These are phyloP conservation scores for Effrenium voratum DNA, from an alignment of 73 alveolate species.

Conservation along the genomic window DNA sequence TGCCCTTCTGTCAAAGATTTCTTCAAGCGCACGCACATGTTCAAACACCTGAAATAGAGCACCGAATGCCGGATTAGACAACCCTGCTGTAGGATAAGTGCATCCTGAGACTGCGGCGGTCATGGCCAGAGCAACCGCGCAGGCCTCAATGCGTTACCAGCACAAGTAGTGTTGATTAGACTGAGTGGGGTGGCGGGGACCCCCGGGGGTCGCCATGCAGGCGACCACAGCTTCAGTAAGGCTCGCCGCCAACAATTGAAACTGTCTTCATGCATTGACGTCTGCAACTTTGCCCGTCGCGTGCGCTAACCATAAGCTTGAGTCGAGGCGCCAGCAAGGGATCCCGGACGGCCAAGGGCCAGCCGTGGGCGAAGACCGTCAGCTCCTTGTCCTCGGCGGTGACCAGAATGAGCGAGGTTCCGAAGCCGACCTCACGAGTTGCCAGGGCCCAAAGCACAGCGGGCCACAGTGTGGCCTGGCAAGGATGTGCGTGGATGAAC, in stretches of 20 bases:
- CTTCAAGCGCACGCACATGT: too few species aligned
- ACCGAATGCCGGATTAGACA: too few species aligned
- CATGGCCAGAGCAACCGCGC: too few species aligned
- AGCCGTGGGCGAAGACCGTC: constrained; percentile 24
- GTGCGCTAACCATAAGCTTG: neutral
- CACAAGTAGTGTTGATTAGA: neutral
- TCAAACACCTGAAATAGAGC: too few species aligned
- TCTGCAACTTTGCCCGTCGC: too few species aligned
- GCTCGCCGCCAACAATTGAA: too few species aligned
- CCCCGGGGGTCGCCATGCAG: neutral
- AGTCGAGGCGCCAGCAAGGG: constrained; percentile 21
- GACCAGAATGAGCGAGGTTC: constrained; percentile 4
- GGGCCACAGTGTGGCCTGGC: neutral
- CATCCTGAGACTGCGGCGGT: too few species aligned
- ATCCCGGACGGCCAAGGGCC: constrained; percentile 45
- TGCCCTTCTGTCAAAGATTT: too few species aligned
- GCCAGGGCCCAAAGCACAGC: neutral
- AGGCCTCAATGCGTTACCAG: too few species aligned
- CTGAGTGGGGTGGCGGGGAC: too few species aligned
- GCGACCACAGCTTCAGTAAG: neutral
- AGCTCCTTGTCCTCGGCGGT: constrained; percentile 7
- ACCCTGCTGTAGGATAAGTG: too few species aligned
- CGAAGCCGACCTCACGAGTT: constrained; percentile 22
- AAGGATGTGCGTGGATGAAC: neutral
- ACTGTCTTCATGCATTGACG: neutral